These are phyloP conservation scores for Pistacia atlantica DNA, from an alignment of 345 rosid genomes.

Conservation along the genomic window DNA sequence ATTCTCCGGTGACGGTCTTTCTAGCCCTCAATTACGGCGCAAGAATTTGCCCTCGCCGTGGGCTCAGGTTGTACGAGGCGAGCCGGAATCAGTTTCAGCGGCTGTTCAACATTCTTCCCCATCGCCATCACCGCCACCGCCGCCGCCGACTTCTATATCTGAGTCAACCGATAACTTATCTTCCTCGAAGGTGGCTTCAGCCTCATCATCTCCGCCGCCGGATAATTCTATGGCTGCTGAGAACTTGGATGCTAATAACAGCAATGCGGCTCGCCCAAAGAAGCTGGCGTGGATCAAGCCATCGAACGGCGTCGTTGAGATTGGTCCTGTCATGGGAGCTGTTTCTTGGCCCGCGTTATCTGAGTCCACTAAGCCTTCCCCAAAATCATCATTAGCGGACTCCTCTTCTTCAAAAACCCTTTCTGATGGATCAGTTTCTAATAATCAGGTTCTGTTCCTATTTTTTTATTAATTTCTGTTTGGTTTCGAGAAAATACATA, in stretches of 20 bases:
- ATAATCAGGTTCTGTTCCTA: conserved; percentile 40
- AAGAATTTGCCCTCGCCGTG: conserved; percentile 41
- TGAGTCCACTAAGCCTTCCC: conserved; percentile 45
- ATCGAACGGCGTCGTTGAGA: conserved; percentile 42
- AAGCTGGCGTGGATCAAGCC: conserved; percentile 64
- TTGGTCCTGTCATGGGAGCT: conserved; percentile 54
- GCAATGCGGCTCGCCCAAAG: conserved; percentile 44
- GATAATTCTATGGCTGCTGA: conserved; percentile 31
- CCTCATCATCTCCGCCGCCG: conserved; percentile 12
- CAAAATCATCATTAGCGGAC: conserved; percentile 38
- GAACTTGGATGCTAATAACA: conserved; percentile 28
- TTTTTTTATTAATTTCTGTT: not conserved
- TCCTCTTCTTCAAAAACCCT: conserved; percentile 34
- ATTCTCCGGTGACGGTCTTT: conserved; percentile 24
- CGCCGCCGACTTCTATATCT: conserved; percentile 12
- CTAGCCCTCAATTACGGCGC: conserved; percentile 36
- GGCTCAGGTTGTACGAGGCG: conserved; percentile 48
- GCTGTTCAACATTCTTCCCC: conserved; percentile 27
- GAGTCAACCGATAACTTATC: conserved; percentile 31
- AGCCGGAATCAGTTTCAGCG: conserved; percentile 27
- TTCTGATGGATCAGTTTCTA: conserved; percentile 47
- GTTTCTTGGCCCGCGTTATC: conserved; percentile 71
- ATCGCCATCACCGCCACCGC: conserved; percentile 22
- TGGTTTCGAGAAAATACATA: conserved; percentile 15
- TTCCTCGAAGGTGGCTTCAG: conserved; percentile 27